These are phyloP conservation scores for Apophysomyces sp. DNA, from an alignment of 371 early-diverging fungal species.

Conservation along the genomic window DNA sequence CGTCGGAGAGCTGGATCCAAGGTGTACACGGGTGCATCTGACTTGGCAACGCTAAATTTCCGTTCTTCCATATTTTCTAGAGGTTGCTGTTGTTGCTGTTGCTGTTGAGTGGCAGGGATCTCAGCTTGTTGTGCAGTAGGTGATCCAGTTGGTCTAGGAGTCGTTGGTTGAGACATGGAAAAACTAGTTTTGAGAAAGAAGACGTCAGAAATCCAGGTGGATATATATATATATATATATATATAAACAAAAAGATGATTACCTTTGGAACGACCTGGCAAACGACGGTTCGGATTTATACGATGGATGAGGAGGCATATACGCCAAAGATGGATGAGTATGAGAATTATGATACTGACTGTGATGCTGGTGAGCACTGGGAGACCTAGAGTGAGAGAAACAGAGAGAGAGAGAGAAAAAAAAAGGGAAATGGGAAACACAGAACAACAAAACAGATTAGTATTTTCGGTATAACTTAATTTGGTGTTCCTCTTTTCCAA, in stretches of 20 bases:
- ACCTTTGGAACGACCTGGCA: not conserved
- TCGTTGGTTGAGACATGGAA: conserved; percentile 23
- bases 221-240: too few species aligned
- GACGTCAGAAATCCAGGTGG: not conserved
- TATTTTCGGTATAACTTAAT: conserved; percentile 6
- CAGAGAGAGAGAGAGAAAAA: conserved; percentile 2
- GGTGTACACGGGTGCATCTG: conserved; percentile 2
- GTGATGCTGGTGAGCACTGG: conserved; percentile 9
- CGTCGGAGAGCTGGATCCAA: conserved; percentile 1
- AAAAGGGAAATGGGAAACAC: conserved; percentile 1
- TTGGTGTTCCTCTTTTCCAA: not conserved
- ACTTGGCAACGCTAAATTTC: not conserved
- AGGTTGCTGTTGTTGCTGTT: too few species aligned
- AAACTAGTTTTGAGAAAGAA: not conserved
- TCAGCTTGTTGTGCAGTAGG: conserved; percentile 1
- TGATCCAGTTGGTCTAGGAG: conserved; percentile 19
- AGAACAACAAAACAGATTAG: not conserved
- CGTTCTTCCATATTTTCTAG: not conserved
- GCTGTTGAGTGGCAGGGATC: not conserved
- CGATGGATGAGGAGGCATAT: not conserved
- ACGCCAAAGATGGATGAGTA: not conserved
- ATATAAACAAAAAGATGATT: not conserved
- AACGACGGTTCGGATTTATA: not conserved
- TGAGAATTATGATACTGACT: conserved; percentile 1
- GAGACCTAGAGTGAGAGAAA: conserved; percentile 1